phyloP scores from a whole-genome alignment of 1,139 yeast species.

The Zygosaccharomyces sapae region DNA sequence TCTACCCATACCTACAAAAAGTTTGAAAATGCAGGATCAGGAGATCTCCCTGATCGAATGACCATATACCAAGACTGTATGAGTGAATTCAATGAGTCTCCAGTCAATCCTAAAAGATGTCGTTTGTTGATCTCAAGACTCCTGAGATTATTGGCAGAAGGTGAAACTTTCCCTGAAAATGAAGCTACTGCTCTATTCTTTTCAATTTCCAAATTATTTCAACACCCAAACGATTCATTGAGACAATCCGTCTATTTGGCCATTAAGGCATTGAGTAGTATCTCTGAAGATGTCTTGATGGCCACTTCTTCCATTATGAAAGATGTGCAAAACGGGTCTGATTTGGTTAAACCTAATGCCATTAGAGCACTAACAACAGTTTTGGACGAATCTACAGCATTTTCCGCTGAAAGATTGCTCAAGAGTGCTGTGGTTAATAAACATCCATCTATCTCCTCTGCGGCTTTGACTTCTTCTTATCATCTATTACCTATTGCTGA shows the following conservation, averaged over 20 bases:
- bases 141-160: constrained; percentile 68
- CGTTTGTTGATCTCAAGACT: constrained; percentile 63
- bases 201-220: constrained; percentile 89
- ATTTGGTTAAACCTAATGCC: constrained; percentile 88
- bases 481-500: constrained; percentile 85
- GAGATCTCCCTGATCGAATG: constrained; percentile 83
- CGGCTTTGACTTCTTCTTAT: constrained; percentile 88
- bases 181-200: constrained; percentile 93
- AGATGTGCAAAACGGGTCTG: constrained; percentile 88
- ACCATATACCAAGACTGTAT: constrained; percentile 94
- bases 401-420: constrained; percentile 89
- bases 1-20: constrained; percentile 80
- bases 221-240: constrained; percentile 83
- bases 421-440: constrained; percentile 90
- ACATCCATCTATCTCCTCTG: constrained; percentile 83
- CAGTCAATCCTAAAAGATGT: constrained; percentile 83
- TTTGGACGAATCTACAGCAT: constrained; percentile 87
- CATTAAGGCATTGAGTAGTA: constrained; percentile 79
- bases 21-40: constrained; percentile 69
- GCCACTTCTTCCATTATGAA: constrained; percentile 97
- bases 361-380: constrained; percentile 87
- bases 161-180: constrained; percentile 80
- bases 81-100: constrained; percentile 88
- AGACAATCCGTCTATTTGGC: constrained; percentile 94
- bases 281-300: constrained; percentile 92